Evolutionary conservation across 2,329 filamentous ascomycete species (phyloP).

Genomic region (Pseudogymnoascus destructans): DNA sequence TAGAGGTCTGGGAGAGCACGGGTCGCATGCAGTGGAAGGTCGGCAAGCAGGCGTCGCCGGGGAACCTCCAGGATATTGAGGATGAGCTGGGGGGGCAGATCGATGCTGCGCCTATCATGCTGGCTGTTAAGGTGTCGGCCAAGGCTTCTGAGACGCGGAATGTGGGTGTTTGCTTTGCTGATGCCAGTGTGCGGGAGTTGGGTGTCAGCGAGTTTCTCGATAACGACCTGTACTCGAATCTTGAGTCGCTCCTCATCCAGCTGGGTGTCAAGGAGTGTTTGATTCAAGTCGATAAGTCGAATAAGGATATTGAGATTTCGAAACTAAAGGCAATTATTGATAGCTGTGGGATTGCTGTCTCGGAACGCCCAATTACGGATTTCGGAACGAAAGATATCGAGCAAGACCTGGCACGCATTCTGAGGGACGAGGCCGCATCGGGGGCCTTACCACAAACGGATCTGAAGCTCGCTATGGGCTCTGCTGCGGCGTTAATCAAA

Average conservation of each 20-base stretch:
- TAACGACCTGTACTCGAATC: slow-evolving; percentile 96
- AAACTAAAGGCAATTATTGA: slow-evolving; percentile 85
- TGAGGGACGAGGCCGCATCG: slow-evolving; percentile 73
- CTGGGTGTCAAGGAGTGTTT: slow-evolving; percentile 90
- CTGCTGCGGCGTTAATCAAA: slow-evolving; percentile 84
- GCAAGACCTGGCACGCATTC: slow-evolving; percentile 74
- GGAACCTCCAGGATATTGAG: slow-evolving; percentile 92
- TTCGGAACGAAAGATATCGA: slow-evolving; percentile 89
- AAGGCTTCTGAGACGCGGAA: slow-evolving; percentile 73
- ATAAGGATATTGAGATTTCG: slow-evolving; percentile 76
- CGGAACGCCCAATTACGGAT: slow-evolving; percentile 62
- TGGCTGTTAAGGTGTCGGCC: slow-evolving; percentile 87
- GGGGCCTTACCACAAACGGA: slow-evolving; percentile 78
- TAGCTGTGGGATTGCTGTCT: slow-evolving; percentile 80
- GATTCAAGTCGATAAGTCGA: slow-evolving; percentile 62
- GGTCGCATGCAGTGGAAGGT: slow-evolving; percentile 85
- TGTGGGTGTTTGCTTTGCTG: slow-evolving; percentile 93
- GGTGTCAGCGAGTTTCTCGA: slow-evolving; percentile 98
- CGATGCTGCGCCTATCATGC: slow-evolving; percentile 83
- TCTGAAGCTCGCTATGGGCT: slow-evolving; percentile 89
- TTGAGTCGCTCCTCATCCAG: slow-evolving; percentile 91
- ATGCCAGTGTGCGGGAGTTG: slow-evolving; percentile 88
- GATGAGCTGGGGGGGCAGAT: slow-evolving; percentile 82
- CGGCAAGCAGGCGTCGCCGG: slow-evolving; percentile 81
- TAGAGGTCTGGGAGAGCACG: slow-evolving; percentile 77